A percentile compares a stretch with the other conserved stretches of the same genome.
Conservation (phyloP, 768 basidiomycete species). For the Sarcodon aspratus region DNA sequence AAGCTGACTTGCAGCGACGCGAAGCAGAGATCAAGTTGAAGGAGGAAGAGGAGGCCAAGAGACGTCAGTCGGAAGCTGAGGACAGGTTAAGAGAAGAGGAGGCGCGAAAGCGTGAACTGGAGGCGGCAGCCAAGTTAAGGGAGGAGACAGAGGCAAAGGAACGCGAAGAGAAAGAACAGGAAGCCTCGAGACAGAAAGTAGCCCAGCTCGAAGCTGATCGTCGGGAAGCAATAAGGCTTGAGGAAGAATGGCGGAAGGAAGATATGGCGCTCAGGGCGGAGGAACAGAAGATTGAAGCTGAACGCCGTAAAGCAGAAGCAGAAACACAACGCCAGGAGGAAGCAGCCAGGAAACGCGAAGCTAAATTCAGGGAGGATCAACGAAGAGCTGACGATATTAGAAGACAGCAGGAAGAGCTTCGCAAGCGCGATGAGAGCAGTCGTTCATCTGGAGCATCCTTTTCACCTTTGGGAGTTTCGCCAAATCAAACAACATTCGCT, state of each 20-base stretch:
- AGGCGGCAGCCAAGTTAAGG: background rate
- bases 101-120: constrained; percentile 4
- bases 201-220: constrained; percentile 10
- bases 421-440: background rate
- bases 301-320: constrained; percentile 3
- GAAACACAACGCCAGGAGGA: constrained; percentile 18
- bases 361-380: constrained; percentile 22
- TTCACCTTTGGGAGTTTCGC: too few species aligned
- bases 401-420: constrained; percentile 5
- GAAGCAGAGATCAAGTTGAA: constrained; percentile 2
- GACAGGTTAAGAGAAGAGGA: constrained; percentile 6
- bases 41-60: background rate
- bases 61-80: constrained; percentile 7
- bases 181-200: constrained; percentile 15
- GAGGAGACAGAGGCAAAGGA: constrained; percentile 5
- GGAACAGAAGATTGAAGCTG: constrained; percentile 15
- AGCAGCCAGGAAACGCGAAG: constrained; percentile 26
- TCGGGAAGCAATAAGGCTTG: constrained; percentile 7
- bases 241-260: constrained; percentile 17
- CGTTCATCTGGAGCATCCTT: constrained; percentile 7
- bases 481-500: too few species aligned
- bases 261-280: constrained; percentile 5
- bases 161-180: constrained; percentile 4
- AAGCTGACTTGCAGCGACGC: constrained; percentile 15
- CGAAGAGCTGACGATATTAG: constrained; percentile 6